These are phyloP conservation scores for Neurospora pannonica DNA, from an alignment of 495 filamentous ascomycete genomes.

Conservation along the genomic window DNA sequence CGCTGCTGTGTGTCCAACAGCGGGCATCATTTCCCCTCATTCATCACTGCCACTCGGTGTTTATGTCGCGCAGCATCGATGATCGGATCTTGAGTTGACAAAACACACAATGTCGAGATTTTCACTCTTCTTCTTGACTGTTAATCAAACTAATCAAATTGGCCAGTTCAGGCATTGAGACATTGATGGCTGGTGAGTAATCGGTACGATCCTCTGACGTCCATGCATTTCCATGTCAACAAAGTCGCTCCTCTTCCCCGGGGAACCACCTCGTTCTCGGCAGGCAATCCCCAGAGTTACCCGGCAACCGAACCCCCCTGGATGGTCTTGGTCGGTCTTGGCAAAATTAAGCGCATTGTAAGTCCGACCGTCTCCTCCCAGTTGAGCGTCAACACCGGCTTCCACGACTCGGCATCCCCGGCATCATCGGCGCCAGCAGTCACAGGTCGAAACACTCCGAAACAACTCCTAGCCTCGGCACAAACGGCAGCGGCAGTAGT, in stretches of 20 bases:
- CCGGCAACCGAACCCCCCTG: neutral
- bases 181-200: neutral
- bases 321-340: neutral
- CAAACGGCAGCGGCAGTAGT: neutral
- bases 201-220: neutral
- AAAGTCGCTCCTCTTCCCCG: neutral
- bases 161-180: neutral
- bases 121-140: neutral
- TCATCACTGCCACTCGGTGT: neutral
- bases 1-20: neutral
- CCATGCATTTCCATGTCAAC: neutral
- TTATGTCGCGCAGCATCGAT: neutral
- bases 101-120: neutral
- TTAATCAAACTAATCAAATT: neutral
- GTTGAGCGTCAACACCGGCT: neutral
- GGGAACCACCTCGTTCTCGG: neutral
- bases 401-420: neutral
- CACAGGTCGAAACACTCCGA: neutral
- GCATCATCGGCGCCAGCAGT: neutral
- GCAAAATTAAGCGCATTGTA: neutral
- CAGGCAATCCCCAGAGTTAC: neutral
- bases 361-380: neutral
- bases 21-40: neutral
- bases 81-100: neutral
- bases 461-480: neutral